Base-by-base conservation (phyloP, 2,329 filamentous ascomycete genomes). In the Colletotrichum noveboracense region DNA sequence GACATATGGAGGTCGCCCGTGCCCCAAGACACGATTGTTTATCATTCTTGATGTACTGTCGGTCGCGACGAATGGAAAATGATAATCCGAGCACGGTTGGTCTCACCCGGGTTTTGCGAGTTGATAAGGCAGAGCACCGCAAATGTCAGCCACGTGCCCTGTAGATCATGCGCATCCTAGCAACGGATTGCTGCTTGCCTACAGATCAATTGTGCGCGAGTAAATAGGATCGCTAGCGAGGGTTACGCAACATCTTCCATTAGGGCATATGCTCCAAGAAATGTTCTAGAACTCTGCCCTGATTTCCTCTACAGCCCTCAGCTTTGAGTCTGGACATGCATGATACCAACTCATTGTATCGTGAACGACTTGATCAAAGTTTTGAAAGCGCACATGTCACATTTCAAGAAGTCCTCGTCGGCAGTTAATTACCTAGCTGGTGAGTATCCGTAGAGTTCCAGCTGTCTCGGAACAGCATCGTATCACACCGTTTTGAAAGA, bases 1-100 rank as follows among this genome's bases (percentile, higher is more conserved):
- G 69, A 70, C 68, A 68, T 48, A 72, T 66, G 18, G 30, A 43
- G 58, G 21, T 64, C 56, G 34, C 58, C n/a, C 38, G 43, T 38
- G 13, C 34, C 61, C n/a, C 8, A 64, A 18, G 32, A 26, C n/a
- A 34, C 3, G 24, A 26, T 34, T 34, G 28, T 38, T 43, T 24
- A 43, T n/a, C 55, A 38, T 34, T 62, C 32, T 62, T 34, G 10
- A 36, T 36, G 58, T 62, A 21, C 30, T 32, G 12, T 62, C 26
- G n/a, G 58, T 14, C 30, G n/a, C 58, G 8, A n/a, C 7, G 13
- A 21, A 34, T 34, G 28, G 58, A 30, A 24, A 62, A 62, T 36
- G 58, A 62, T 36, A 21, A 36, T 21, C 58, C n/a, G 30, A 36
- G 30, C 58, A 21, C 43, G 43, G n/a, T 21, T 52, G 43, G 43